Base-by-base conservation (phyloP, 2,329 filamentous ascomycete species). In the Aspergillus fructus region DNA sequence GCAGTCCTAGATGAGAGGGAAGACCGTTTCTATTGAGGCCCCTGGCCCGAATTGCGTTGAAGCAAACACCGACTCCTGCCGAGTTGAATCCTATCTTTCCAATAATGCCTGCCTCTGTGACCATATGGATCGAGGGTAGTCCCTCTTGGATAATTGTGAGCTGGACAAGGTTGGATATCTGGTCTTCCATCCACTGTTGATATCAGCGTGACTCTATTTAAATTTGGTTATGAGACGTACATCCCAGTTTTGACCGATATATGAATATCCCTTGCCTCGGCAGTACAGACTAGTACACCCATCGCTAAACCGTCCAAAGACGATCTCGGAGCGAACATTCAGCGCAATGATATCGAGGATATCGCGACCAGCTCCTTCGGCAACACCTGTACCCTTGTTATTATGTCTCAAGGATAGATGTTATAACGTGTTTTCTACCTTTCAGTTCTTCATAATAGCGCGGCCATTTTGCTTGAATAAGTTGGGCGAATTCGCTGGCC, bases 31-130 rank as follows among this genome's bases (percentile, higher is more conserved):
- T 8, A 12, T 53, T 23, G 2, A 53, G 19, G 9, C 50, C 50
- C 4, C 21, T 37, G 1, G 27, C 50, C 27, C 41, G 23, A 1
- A 53, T 53, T n/a, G 40, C 50, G 21, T 53, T 53, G n/a, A 53
- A 19, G n/a, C 50, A 53, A 7, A 53, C 50, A 8, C 50, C 50
- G 12, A 53, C 50, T 4, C 50, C 50, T 0, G 7, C 2, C 9
- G 40, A 42, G 6, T 53, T 53, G 24, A 53, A n/a, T 5, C 50
- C 50, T 24, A 45, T 46, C 11, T 53, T 53, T 0, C 50, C 50
- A 19, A 53, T 53, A 5, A 53, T 53, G 2, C 50, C 50, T 17
- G 50, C 50, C 12, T 53, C 50, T 9, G 50, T 53, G 23, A 53
- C 17, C 17, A 53, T 53, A 4, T 45, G 23, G 9, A 53, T 53